phyloP scores from a whole-genome alignment of 441 rosid genomes.

The Viola pubescens region DNA sequence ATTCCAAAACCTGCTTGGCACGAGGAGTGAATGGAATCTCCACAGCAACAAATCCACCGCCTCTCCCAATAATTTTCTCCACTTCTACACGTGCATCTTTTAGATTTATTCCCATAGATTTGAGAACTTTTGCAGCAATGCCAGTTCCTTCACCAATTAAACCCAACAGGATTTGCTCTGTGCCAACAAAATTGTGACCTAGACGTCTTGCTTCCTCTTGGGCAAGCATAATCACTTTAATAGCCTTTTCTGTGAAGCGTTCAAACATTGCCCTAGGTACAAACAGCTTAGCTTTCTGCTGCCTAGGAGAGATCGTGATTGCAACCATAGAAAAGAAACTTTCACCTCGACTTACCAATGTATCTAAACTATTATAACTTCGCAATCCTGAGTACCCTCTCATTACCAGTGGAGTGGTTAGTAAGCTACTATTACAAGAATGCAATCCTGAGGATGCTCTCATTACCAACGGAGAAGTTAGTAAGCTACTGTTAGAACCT shows the following conservation, averaged over 20 bases:
- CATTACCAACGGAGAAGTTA: too few relatives aligned
- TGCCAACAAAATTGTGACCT: conserved; percentile 97
- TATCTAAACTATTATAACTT: conserved; percentile 47
- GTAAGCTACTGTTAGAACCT: too few relatives aligned
- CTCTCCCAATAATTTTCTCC: conserved; percentile 94
- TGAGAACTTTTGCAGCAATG: conserved; percentile 94
- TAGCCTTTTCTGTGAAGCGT: conserved; percentile 92
- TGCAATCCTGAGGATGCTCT: too few relatives aligned
- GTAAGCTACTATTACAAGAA: too few relatives aligned
- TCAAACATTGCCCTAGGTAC: conserved; percentile 84
- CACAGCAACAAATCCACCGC: conserved; percentile 92
- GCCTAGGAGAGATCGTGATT: conserved; percentile 27
- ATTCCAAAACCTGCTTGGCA: conserved; percentile 89
- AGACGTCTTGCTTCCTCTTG: conserved; percentile 98
- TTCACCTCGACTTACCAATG: conserved; percentile 25
- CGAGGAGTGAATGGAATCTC: conserved; percentile 99
- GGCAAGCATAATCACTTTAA: conserved; percentile 94
- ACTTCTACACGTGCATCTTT: conserved; percentile 94
- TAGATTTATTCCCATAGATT: conserved; percentile 96
- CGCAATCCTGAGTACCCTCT: conserved; percentile 57
- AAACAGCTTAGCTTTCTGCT: conserved; percentile 40
- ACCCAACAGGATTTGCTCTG: conserved; percentile 90
- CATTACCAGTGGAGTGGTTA: conserved; percentile 24
- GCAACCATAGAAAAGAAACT: conserved; percentile 47
- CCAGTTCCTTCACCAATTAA: conserved; percentile 99